Percentiles rank a stretch among this genome's conserved stretches.
phyloP scores from a whole-genome alignment of 2,329 filamentous ascomycete genomes.

The Herpotrichia juniperi region DNA sequence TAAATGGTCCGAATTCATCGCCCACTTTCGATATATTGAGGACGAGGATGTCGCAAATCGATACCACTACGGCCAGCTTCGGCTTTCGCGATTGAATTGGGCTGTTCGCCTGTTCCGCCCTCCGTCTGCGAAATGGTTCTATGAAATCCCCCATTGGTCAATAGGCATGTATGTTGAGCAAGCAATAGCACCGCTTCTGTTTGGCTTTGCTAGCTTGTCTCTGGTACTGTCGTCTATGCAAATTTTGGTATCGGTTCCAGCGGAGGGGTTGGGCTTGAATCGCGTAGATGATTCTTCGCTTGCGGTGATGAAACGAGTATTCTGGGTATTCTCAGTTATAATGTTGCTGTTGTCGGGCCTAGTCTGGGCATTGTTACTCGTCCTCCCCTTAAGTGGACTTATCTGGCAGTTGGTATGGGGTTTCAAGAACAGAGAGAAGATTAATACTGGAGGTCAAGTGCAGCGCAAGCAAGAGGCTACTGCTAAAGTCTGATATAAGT shows the following conservation, averaged over 20 bases:
- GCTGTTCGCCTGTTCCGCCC: constrained; percentile 15
- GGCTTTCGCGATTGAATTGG: constrained; percentile 11
- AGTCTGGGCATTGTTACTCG: constrained; percentile 8
- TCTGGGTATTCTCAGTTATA: constrained; percentile 14
- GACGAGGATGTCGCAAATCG: constrained; percentile 13
- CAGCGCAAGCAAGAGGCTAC: too few species aligned
- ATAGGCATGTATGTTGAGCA: constrained; percentile 6
- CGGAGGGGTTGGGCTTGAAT: background rate
- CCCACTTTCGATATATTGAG: constrained; percentile 4
- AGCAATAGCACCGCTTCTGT: constrained; percentile 8
- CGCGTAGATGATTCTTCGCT: background rate
- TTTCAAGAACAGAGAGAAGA: constrained; percentile 3
- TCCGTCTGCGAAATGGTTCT: constrained; percentile 3
- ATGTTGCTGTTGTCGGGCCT: constrained; percentile 8
- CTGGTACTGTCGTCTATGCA: constrained; percentile 14
- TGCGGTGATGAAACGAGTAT: constrained; percentile 4
- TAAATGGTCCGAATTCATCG: constrained; percentile 12
- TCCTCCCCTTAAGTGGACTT: constrained; percentile 4
- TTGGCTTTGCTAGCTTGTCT: constrained; percentile 11
- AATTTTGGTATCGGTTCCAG: constrained; percentile 9
- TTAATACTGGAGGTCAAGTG: too few species aligned
- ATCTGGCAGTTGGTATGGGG: constrained; percentile 11
- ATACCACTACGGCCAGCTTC: constrained; percentile 17
- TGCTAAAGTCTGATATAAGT: too few species aligned
- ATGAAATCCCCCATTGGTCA: constrained; percentile 6